These are phyloP conservation scores for Debaryomyces robertsiae DNA, from an alignment of 1,139 yeast species.

Conservation along the genomic window DNA sequence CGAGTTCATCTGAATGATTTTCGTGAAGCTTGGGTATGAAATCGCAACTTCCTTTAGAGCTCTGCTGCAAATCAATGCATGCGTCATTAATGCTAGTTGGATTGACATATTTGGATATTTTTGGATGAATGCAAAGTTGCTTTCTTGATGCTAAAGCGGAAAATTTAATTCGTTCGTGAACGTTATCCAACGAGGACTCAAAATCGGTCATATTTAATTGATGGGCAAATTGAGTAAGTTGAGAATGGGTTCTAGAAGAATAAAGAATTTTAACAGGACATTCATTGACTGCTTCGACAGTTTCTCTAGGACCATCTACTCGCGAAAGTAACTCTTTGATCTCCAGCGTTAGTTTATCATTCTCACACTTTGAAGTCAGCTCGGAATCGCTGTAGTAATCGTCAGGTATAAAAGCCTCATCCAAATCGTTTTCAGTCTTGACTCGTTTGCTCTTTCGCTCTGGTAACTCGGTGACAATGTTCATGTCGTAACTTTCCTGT, in stretches of 20 bases:
- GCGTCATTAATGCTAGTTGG: conserved; percentile 74
- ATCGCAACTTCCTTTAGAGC: conserved; percentile 46
- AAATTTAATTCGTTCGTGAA: conserved; percentile 52
- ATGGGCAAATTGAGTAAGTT: conserved; percentile 75
- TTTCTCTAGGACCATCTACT: conserved; percentile 21
- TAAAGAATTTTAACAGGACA: conserved; percentile 57
- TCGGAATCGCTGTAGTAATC: conserved; percentile 43
- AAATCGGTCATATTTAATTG: conserved; percentile 68
- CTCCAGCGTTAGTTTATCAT: conserved; percentile 42
- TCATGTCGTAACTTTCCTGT: conserved; percentile 19
- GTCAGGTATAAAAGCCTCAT: conserved; percentile 40
- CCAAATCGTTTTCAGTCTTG: conserved; percentile 15
- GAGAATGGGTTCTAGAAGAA: conserved; percentile 92
- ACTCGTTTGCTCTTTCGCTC: conserved; percentile 11
- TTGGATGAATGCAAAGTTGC: conserved; percentile 77
- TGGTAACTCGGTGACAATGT: conserved; percentile 16
- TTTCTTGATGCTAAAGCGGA: conserved; percentile 80
- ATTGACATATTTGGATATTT: conserved; percentile 52
- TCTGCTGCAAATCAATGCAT: conserved; percentile 71
- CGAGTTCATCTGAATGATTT: conserved; percentile 29
- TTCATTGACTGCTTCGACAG: conserved; percentile 23
- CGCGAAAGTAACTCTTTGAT: conserved; percentile 45
- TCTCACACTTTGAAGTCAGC: conserved; percentile 18
- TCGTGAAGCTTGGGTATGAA: conserved; percentile 45
- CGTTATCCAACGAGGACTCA: conserved; percentile 57